Percentiles rank a stretch among this genome's conserved stretches.
These are phyloP conservation scores for Pseudoperonospora humuli DNA, from an alignment of 352 stramenopile species.

Conservation along the genomic window DNA sequence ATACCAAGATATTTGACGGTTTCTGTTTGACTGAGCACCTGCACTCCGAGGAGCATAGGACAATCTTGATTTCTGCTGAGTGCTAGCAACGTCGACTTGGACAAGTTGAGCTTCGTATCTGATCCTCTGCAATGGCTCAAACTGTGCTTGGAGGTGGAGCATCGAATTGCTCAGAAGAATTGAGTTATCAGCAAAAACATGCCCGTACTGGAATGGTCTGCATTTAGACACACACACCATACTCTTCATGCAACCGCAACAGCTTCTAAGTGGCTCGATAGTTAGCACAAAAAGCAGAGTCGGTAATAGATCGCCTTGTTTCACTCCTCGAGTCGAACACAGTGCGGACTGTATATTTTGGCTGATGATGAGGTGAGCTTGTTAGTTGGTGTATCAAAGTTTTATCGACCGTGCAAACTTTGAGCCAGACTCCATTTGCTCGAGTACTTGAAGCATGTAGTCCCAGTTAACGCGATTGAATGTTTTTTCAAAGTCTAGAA, in stretches of 20 bases:
- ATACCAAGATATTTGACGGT: conserved; percentile 2
- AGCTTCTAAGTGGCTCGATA: neutral
- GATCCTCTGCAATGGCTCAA: conserved; percentile 1
- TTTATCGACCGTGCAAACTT: neutral
- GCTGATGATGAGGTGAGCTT: neutral
- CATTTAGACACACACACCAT: neutral
- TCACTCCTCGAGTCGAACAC: neutral
- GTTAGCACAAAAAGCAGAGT: neutral
- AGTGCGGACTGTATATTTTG: neutral
- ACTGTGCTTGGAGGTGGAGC: neutral
- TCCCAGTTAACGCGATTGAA: too few relatives aligned
- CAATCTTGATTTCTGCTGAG: neutral
- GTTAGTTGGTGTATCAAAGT: neutral
- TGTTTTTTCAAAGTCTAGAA: too few relatives aligned
- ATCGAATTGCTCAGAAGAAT: neutral
- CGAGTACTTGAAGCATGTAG: too few relatives aligned
- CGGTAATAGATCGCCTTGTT: neutral
- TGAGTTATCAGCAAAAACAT: conserved; percentile 5
- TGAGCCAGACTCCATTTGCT: too few relatives aligned
- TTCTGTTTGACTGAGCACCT: neutral
- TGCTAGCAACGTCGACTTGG: neutral
- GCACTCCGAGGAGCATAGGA: neutral
- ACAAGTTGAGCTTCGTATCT: conserved; percentile 1
- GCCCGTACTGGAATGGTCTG: neutral
- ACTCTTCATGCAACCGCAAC: neutral